Base-by-base conservation (phyloP, 2,329 filamentous ascomycete species). In the Colletotrichum sp. region DNA sequence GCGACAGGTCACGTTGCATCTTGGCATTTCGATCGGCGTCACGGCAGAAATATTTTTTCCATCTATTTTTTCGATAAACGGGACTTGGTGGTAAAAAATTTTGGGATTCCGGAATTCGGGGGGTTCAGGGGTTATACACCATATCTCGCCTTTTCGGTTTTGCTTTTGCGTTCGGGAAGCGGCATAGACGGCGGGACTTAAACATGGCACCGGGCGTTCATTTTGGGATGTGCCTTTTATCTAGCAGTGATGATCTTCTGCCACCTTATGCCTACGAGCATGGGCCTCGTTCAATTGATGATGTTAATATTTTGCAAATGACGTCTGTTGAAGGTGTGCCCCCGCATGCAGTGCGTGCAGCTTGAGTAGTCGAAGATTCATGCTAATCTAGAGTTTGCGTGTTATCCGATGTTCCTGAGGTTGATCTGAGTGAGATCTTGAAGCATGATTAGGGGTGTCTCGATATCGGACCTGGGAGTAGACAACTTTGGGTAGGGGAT, bases 11-110 rank as follows among this genome's bases (percentile, higher is more conserved):
- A 76, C 16, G 66, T 76, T 77, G 77, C 75, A 78, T 65, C 34
- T 39, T 77, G 77, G 75, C 77, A 78, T 72, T 76, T 68, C 69
- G 77, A 78, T 77, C 75, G 64, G 75, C 75, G 67, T 55, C 21
- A 18, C 6, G 26, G 64, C 21, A 52, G 44, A 18, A 62, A 36
- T 5, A 12, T n/a, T 21, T 15, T 36, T 21, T n/a, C 5, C 24
- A 9, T 18, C 7, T 59, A 16, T 28, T 15, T 34, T 55, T 26
- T 36, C 30, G 32, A 63, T 24, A 65, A 34, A 21, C 26, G 18
- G 65, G 32, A 28, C 6, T 63, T 15, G 44, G 26, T 52, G 15
- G 3, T 18, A 26, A 60, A 65, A 55, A 74, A 65, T 24, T 28
- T 13, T 10, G 16, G 28, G 24, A 44, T 60, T 30, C 13, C 24